phyloP scores from a whole-genome alignment of 2,329 filamentous ascomycete species.

The Pseudogymnoascus sp. region DNA sequence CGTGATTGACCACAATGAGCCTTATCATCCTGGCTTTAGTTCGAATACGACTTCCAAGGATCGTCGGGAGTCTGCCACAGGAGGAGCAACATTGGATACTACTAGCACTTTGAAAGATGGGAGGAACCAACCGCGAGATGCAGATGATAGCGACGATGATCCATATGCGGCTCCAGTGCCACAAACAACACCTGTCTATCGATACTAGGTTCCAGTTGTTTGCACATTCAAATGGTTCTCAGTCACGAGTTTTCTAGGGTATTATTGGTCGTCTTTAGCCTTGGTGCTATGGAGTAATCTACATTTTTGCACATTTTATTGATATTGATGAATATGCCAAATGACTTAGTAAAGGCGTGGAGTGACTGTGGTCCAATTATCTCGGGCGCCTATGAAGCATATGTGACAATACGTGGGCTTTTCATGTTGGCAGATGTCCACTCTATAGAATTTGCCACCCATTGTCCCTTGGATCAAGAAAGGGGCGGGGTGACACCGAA shows the following conservation, averaged over 20 bases:
- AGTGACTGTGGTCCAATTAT: not conserved
- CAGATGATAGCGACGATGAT: constrained; percentile 18
- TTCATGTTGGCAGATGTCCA: not conserved
- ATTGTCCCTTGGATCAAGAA: not conserved
- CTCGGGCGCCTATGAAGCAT: not conserved
- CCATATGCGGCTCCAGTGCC: constrained; percentile 18
- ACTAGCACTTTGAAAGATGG: constrained; percentile 16
- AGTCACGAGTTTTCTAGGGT: not conserved
- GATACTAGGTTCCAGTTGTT: constrained; percentile 20
- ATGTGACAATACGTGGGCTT: not conserved
- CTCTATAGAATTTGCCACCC: not conserved
- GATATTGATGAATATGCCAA: not conserved
- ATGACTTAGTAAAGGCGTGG: not conserved
- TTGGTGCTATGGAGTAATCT: constrained; percentile 6
- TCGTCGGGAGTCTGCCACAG: constrained; percentile 24
- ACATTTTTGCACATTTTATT: not conserved
- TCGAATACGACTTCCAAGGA: constrained; percentile 25
- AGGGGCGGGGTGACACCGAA: constrained; percentile 5
- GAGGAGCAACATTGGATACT: constrained; percentile 26
- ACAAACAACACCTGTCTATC: constrained; percentile 24
- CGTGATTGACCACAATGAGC: constrained; percentile 20
- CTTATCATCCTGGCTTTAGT: constrained; percentile 32
- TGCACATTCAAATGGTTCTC: not conserved
- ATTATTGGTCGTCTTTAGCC: not conserved
- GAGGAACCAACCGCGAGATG: constrained; percentile 6